Evolutionary conservation across 495 filamentous ascomycete species (phyloP).

Genomic region (Oidiodendron maius): DNA sequence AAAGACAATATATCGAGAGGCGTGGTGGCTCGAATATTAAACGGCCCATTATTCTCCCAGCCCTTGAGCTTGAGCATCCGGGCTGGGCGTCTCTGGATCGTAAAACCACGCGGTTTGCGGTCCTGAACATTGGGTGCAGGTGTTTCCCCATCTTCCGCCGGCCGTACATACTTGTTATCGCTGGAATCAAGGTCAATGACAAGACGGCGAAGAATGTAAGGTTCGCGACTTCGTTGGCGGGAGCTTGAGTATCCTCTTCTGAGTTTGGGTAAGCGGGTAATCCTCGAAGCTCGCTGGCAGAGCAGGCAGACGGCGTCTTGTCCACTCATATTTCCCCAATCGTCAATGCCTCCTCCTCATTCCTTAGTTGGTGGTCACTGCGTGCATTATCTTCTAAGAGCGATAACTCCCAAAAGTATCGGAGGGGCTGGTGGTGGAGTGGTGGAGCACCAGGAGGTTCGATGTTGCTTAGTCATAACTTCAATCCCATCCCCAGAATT

Average conservation of each 20-base stretch:
- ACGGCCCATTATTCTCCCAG: background rate
- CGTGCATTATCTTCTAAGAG: no score
- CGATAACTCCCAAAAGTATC: no score
- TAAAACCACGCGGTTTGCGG: background rate
- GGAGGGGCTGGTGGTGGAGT: no score
- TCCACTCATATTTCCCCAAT: conserved; percentile 7
- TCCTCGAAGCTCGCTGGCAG: conserved; percentile 4
- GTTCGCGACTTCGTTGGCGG: conserved; percentile 4
- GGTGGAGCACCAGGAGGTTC: background rate
- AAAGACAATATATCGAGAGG: conserved; percentile 13
- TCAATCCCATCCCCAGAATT: background rate
- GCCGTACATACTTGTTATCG: conserved; percentile 12
- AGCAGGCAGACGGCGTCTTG: conserved; percentile 6
- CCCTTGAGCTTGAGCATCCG: background rate
- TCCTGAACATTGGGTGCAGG: background rate
- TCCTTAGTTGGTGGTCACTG: no score
- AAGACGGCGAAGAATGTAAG: conserved; percentile 14
- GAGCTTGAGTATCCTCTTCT: conserved; percentile 4
- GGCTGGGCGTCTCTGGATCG: background rate
- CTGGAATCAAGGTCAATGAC: conserved; percentile 21
- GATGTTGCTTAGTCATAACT: background rate
- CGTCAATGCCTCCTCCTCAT: background rate
- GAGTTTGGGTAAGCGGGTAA: background rate
- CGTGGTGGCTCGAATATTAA: background rate
- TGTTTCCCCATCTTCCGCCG: background rate